Evolutionary conservation across 2,329 filamentous ascomycete genomes (phyloP).

Genomic region (Nemania serpens): DNA sequence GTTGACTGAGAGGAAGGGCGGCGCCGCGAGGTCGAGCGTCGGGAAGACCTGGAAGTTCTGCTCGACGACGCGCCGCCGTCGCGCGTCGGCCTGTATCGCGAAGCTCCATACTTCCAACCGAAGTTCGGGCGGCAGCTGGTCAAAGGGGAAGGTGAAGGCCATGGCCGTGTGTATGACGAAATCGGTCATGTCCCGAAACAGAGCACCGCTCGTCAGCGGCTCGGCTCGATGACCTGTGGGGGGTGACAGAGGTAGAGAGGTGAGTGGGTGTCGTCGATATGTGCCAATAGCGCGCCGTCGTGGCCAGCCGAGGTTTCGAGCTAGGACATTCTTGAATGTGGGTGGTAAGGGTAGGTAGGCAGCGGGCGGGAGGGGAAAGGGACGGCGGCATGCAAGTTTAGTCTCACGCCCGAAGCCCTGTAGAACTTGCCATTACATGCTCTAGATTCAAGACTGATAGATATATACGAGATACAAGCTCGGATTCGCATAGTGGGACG

Average conservation of each 20-base stretch:
- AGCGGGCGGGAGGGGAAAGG: too few species aligned
- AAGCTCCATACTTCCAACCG: conserved; percentile 23
- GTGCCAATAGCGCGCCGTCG: too few species aligned
- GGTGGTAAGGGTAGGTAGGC: too few species aligned
- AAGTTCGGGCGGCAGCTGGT: conserved; percentile 23
- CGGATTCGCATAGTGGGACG: too few species aligned
- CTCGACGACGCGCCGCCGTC: conserved; percentile 23
- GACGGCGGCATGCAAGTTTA: too few species aligned
- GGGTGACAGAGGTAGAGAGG: neutral
- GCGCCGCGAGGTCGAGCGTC: conserved; percentile 19
- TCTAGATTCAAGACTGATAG: too few species aligned
- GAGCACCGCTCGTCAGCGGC: neutral
- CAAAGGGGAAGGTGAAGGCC: conserved; percentile 8
- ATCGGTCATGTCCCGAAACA: neutral
- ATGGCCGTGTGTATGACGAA: neutral
- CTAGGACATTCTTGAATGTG: too few species aligned
- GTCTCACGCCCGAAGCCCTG: too few species aligned
- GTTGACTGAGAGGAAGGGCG: conserved; percentile 23
- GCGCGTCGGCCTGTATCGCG: conserved; percentile 16
- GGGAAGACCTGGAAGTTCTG: conserved; percentile 22
- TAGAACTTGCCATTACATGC: too few species aligned
- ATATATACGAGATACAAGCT: too few species aligned
- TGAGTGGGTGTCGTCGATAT: neutral
- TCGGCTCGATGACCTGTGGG: neutral
- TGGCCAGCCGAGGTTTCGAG: too few species aligned